phyloP scores from a whole-genome alignment of 768 basidiomycete genomes.

The Suillus sp. region DNA sequence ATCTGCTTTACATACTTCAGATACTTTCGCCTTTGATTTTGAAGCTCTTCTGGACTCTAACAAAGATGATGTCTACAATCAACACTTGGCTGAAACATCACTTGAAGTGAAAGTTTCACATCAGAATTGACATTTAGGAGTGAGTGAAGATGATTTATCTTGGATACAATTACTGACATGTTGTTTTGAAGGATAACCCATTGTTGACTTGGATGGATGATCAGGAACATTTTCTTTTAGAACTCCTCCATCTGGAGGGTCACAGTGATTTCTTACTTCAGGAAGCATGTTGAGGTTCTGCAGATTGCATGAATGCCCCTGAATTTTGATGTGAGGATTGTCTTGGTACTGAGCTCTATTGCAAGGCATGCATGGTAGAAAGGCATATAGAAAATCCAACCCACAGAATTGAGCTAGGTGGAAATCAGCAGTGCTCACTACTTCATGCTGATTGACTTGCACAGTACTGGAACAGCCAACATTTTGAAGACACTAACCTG shows the following conservation, averaged over 20 bases:
- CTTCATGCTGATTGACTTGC: background rate
- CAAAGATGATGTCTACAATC: background rate
- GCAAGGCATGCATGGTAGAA: slow-evolving; percentile 6
- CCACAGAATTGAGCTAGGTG: slow-evolving; percentile 20
- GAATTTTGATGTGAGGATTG: slow-evolving; percentile 17
- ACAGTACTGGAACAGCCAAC: slow-evolving; percentile 23
- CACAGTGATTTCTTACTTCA: background rate
- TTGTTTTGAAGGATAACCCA: slow-evolving; percentile 19
- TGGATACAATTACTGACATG: slow-evolving; percentile 16
- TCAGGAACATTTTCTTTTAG: slow-evolving; percentile 11
- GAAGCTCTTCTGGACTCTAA: background rate
- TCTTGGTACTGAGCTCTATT: slow-evolving; percentile 13
- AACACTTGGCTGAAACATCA: background rate
- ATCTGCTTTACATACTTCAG: background rate
- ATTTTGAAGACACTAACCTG: slow-evolving; percentile 17
- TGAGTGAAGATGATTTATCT: background rate
- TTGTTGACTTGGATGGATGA: slow-evolving; percentile 16
- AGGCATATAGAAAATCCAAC: slow-evolving; percentile 18
- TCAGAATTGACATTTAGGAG: background rate
- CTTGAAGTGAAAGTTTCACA: background rate
- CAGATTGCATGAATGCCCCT: slow-evolving; percentile 5
- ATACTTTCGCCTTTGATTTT: background rate
- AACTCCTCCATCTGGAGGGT: slow-evolving; percentile 12
- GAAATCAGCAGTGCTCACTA: background rate
- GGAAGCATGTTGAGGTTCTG: slow-evolving; percentile 4